These are phyloP conservation scores for Suillus clintonianus DNA, from an alignment of 768 basidiomycete species.

Conservation along the genomic window DNA sequence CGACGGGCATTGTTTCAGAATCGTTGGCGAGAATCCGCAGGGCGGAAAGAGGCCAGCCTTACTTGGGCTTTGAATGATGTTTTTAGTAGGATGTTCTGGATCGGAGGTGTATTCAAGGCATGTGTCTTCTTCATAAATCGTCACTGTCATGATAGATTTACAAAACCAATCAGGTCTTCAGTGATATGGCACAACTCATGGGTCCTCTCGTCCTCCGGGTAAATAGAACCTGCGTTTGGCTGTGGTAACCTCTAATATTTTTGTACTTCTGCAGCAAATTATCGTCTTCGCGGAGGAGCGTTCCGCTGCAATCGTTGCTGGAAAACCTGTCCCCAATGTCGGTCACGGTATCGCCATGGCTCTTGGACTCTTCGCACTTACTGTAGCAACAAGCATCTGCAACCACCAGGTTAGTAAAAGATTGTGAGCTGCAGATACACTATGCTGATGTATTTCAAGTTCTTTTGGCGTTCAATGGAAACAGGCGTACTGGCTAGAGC, in stretches of 20 bases:
- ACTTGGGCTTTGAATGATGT: conserved; percentile 64
- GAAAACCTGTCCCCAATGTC: conserved; percentile 38
- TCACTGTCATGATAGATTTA: not conserved
- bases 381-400: conserved; percentile 53
- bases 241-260: not conserved
- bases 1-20: conserved; percentile 35
- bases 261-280: conserved; percentile 41
- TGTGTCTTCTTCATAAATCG: not conserved
- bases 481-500: conserved; percentile 66
- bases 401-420: conserved; percentile 54
- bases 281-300: conserved; percentile 60
- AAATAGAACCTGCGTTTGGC: not conserved
- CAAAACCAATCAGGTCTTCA: conserved; percentile 45
- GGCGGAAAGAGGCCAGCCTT: conserved; percentile 50
- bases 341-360: conserved; percentile 63
- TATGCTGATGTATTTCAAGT: conserved; percentile 35
- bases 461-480: conserved; percentile 71
- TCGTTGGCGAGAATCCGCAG: conserved; percentile 47
- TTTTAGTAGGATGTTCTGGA: conserved; percentile 61
- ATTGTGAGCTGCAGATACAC: not conserved
- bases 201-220: conserved; percentile 65
- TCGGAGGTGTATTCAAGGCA: conserved; percentile 61
- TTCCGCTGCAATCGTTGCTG: conserved; percentile 38
- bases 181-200: conserved; percentile 63
- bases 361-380: conserved; percentile 51